Evolutionary conservation across 441 rosid species (phyloP).

Genomic region (Bocquillonia castaneifolia): DNA sequence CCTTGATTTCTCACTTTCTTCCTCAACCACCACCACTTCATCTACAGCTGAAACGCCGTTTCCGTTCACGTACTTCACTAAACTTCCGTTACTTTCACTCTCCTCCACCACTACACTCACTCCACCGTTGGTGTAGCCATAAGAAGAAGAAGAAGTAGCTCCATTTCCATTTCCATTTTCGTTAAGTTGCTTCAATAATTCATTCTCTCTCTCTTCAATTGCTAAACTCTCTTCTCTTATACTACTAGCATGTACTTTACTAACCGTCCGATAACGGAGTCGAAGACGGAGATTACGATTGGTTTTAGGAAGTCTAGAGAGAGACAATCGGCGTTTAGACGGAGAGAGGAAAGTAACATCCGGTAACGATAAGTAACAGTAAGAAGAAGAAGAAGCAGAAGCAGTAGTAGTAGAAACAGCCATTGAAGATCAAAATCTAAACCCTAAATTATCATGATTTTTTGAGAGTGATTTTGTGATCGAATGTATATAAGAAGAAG

Average conservation of each 20-base stretch:
- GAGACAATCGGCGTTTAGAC: slow-evolving; percentile 27
- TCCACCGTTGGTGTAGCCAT: slow-evolving; percentile 28
- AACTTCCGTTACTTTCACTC: slow-evolving; percentile 43
- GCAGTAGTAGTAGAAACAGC: slow-evolving; percentile 29
- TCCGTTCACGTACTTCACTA: slow-evolving; percentile 62
- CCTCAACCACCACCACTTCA: slow-evolving; percentile 36
- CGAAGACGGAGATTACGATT: slow-evolving; percentile 13
- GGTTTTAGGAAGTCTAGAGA: slow-evolving; percentile 28
- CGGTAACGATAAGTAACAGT: slow-evolving; percentile 31
- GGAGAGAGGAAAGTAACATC: slow-evolving; percentile 47
- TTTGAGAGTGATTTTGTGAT: not conserved
- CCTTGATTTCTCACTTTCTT: slow-evolving; percentile 37
- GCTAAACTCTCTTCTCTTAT: slow-evolving; percentile 42
- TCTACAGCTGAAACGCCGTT: slow-evolving; percentile 31
- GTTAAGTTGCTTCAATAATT: slow-evolving; percentile 41
- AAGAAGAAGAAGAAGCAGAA: too few species aligned
- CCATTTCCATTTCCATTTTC: slow-evolving; percentile 46
- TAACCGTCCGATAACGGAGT: slow-evolving; percentile 12
- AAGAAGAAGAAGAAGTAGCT: slow-evolving; percentile 23
- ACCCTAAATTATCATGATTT: slow-evolving; percentile 30
- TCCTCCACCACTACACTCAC: slow-evolving; percentile 26
- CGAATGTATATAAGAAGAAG: slow-evolving; percentile 4
- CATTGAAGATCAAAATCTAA: slow-evolving; percentile 30
- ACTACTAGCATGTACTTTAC: slow-evolving; percentile 35
- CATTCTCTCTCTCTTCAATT: slow-evolving; percentile 48